Percentiles rank a stretch among this genome's conserved stretches.
phyloP scores from a whole-genome alignment of 257 asterid species.

The Penstemon davidsonii region DNA sequence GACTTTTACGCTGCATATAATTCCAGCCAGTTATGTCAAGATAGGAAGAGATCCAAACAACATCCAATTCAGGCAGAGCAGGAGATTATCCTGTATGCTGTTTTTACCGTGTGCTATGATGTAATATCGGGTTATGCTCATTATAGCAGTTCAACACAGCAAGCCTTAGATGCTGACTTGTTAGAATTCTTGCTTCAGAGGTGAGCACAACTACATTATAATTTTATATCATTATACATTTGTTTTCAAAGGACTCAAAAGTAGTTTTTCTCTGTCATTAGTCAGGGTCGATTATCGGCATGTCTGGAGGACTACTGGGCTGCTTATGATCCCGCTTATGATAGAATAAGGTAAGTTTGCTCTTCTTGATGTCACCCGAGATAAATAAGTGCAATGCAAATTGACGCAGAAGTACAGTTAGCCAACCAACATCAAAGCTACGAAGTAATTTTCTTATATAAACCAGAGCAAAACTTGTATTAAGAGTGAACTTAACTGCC shows the following conservation, averaged over 20 bases:
- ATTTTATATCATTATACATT: conserved; percentile 2
- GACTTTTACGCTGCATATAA: conserved; percentile 61
- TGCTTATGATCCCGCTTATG: conserved; percentile 66
- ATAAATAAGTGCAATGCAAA: conserved; percentile 5
- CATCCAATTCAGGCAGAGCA: conserved; percentile 69
- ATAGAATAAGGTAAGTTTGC: conserved; percentile 46
- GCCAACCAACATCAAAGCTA: too few relatives aligned
- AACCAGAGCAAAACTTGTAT: too few relatives aligned
- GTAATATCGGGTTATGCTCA: conserved; percentile 76
- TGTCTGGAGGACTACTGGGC: conserved; percentile 81
- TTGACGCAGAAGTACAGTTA: not conserved
- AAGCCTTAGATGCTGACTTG: conserved; percentile 51
- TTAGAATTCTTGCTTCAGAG: conserved; percentile 70
- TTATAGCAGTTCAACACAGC: conserved; percentile 60
- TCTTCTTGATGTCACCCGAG: conserved; percentile 17
- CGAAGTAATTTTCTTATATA: too few relatives aligned
- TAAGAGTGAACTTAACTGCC: too few relatives aligned
- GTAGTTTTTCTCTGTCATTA: conserved; percentile 36
- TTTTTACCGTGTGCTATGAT: conserved; percentile 71
- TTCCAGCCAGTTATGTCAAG: conserved; percentile 33
- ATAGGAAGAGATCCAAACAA: conserved; percentile 52
- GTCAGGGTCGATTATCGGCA: conserved; percentile 69
- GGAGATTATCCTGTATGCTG: conserved; percentile 59
- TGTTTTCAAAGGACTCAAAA: conserved; percentile 9
- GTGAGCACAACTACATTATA: conserved; percentile 36